phyloP scores from a whole-genome alignment of 352 stramenopile species.

The Blastocystis sp. region DNA sequence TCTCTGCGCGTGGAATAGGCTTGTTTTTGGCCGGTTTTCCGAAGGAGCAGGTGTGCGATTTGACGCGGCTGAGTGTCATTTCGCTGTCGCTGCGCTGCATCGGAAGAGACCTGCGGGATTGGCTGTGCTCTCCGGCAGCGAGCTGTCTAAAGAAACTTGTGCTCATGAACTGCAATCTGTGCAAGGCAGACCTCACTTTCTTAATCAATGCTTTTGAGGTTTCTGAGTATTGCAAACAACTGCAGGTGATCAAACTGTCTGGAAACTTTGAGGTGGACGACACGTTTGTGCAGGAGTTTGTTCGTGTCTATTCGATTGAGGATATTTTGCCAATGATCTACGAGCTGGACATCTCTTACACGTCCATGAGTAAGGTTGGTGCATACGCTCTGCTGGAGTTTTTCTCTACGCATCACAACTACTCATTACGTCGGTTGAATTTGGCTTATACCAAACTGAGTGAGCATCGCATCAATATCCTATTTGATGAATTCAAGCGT shows the following conservation, averaged over 20 bases:
- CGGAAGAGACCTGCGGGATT: background rate
- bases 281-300: slow-evolving; percentile 1
- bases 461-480: slow-evolving; percentile 15
- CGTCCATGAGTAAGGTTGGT: slow-evolving; percentile 17
- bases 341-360: slow-evolving; percentile 35
- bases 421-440: slow-evolving; percentile 30
- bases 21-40: background rate
- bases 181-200: background rate
- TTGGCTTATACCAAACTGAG: slow-evolving; percentile 41
- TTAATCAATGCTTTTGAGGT: slow-evolving; percentile 34
- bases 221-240: background rate
- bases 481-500: slow-evolving; percentile 34
- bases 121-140: slow-evolving; percentile 19
- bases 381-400: slow-evolving; percentile 27
- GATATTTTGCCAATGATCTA: slow-evolving; percentile 1
- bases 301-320: slow-evolving; percentile 21
- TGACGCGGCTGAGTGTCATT: background rate
- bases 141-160: background rate
- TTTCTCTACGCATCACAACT: background rate
- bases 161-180: slow-evolving; percentile 42
- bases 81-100: slow-evolving; percentile 18
- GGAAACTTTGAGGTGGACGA: slow-evolving; percentile 47
- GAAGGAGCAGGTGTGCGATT: background rate
- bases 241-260: slow-evolving; percentile 9
- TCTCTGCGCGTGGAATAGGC: background rate